Evolutionary conservation across 1,284 basidiomycete species (phyloP).

Genomic region (Moniliophthora roreri): DNA sequence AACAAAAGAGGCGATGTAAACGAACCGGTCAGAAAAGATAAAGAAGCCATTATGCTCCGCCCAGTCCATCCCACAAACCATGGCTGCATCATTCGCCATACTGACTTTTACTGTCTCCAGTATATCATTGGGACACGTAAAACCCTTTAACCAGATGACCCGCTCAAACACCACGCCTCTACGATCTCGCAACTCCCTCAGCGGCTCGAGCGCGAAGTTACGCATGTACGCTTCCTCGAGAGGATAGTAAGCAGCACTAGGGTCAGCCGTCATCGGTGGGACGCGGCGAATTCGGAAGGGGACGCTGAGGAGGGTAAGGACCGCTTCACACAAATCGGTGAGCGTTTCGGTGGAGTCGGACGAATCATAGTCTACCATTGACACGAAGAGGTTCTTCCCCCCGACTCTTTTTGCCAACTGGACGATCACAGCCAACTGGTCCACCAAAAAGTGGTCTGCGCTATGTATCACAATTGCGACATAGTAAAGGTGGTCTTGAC

Average conservation of each 20-base stretch:
- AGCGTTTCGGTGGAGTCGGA: slow-evolving; percentile 91
- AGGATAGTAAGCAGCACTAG: slow-evolving; percentile 87
- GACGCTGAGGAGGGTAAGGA: slow-evolving; percentile 86
- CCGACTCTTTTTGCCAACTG: slow-evolving; percentile 90
- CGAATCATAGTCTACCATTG: slow-evolving; percentile 93
- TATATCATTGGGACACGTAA: slow-evolving; percentile 96
- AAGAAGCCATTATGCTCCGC: slow-evolving; percentile 95
- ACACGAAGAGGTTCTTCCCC: slow-evolving; percentile 87
- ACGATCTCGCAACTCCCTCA: slow-evolving; percentile 78
- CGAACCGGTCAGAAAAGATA: slow-evolving; percentile 90
- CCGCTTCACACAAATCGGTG: slow-evolving; percentile 89
- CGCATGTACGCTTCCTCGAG: slow-evolving; percentile 90
- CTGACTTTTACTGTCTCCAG: slow-evolving; percentile 91
- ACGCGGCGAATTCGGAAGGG: slow-evolving; percentile 89
- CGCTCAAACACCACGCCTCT: slow-evolving; percentile 82
- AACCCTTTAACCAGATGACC: slow-evolving; percentile 95
- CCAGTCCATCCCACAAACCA: slow-evolving; percentile 99
- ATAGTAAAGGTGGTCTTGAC: slow-evolving; percentile 85
- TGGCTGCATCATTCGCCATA: slow-evolving; percentile 85
- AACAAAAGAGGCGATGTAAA: neutral
- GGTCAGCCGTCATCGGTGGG: slow-evolving; percentile 85
- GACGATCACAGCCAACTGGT: slow-evolving; percentile 94
- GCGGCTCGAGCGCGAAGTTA: slow-evolving; percentile 87
- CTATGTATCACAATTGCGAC: slow-evolving; percentile 93
- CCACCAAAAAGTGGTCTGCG: slow-evolving; percentile 95